Percentiles rank a stretch among this genome's conserved stretches.
phyloP scores from a whole-genome alignment of 345 rosid species.

The Viola odorata region DNA sequence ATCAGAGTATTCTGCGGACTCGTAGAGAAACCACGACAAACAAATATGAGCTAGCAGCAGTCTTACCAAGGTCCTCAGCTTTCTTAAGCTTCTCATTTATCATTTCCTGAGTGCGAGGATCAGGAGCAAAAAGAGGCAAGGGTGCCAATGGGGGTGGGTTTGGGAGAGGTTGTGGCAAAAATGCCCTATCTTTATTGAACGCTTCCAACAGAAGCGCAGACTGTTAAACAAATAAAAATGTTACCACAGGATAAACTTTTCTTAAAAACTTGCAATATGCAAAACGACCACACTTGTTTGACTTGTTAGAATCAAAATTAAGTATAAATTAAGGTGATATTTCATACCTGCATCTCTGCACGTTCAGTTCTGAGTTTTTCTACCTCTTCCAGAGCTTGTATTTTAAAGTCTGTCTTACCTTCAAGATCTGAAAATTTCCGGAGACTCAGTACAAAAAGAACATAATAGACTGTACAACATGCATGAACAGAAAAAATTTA shows the following conservation, averaged over 20 bases:
- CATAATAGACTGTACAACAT: background rate
- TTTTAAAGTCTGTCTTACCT: constrained; percentile 90
- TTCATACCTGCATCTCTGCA: constrained; percentile 85
- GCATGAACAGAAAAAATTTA: too few relatives aligned
- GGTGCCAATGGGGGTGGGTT: constrained; percentile 68
- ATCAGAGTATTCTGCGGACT: too few relatives aligned
- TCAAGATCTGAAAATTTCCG: constrained; percentile 56
- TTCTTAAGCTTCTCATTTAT: constrained; percentile 95
- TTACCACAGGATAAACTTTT: too few relatives aligned
- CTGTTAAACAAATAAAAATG: constrained; percentile 31
- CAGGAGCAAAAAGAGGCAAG: constrained; percentile 61
- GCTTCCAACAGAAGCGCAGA: constrained; percentile 93
- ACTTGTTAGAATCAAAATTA: too few relatives aligned
- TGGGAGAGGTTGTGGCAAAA: constrained; percentile 84
- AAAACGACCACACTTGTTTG: too few relatives aligned
- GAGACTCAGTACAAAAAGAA: constrained; percentile 4
- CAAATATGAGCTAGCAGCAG: background rate
- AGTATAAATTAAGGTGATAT: background rate
- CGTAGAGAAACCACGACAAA: background rate
- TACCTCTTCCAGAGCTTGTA: constrained; percentile 79
- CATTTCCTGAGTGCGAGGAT: constrained; percentile 95
- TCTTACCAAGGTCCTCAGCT: constrained; percentile 96
- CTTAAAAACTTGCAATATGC: too few relatives aligned
- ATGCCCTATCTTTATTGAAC: constrained; percentile 95
- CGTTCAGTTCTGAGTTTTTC: constrained; percentile 90